These are phyloP conservation scores for Xylaria sp. DNA, from an alignment of 495 filamentous ascomycete genomes.

Conservation along the genomic window DNA sequence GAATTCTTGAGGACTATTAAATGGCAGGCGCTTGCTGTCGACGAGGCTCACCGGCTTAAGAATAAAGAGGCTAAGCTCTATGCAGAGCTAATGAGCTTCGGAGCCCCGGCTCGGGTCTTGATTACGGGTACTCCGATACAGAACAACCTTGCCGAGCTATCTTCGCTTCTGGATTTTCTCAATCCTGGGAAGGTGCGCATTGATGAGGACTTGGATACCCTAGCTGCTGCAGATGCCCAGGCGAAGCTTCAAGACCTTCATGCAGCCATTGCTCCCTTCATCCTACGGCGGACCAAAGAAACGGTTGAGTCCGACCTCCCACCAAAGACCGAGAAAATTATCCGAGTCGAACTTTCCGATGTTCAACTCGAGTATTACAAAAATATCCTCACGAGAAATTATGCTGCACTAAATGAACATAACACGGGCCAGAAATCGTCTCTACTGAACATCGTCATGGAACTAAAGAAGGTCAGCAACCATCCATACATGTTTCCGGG, in stretches of 20 bases:
- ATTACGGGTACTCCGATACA: slow-evolving; percentile 98
- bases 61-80: slow-evolving; percentile 95
- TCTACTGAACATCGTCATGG: slow-evolving; percentile 99
- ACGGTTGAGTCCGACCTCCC: slow-evolving; percentile 95
- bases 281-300: slow-evolving; percentile 95
- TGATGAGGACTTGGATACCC: slow-evolving; percentile 82
- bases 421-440: slow-evolving; percentile 89
- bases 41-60: slow-evolving; percentile 97
- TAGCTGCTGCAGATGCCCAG: slow-evolving; percentile 51
- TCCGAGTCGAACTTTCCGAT: slow-evolving; percentile 94
- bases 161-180: slow-evolving; percentile 91
- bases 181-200: slow-evolving; percentile 88
- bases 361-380: slow-evolving; percentile 98
- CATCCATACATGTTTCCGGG: slow-evolving; percentile 97
- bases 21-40: slow-evolving; percentile 96
- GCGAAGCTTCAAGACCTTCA: slow-evolving; percentile 69
- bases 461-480: slow-evolving; percentile 98
- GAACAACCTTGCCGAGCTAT: slow-evolving; percentile 91
- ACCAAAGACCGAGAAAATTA: slow-evolving; percentile 97
- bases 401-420: slow-evolving; percentile 90
- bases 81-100: slow-evolving; percentile 80
- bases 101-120: slow-evolving; percentile 81
- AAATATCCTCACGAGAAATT: slow-evolving; percentile 96
- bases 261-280: slow-evolving; percentile 81
- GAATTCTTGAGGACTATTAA: slow-evolving; percentile 83